A percentile compares a stretch with the other conserved stretches of the same genome.
Evolutionary conservation across 495 filamentous ascomycete species (phyloP).

Genomic region (Baudoinia panamericana): DNA sequence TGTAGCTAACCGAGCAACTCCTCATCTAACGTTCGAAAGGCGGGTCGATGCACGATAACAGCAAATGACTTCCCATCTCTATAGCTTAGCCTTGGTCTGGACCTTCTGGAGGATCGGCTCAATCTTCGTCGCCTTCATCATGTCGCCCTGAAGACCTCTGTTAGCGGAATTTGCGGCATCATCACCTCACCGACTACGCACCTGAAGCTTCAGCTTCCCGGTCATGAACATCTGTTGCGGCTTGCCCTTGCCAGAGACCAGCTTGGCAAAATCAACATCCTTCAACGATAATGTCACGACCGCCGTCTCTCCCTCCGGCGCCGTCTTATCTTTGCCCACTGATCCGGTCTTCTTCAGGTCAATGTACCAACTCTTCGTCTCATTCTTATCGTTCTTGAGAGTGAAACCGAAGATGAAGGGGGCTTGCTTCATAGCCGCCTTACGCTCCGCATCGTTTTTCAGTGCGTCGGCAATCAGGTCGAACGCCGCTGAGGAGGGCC

Average conservation of each 20-base stretch:
- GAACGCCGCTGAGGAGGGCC: slow-evolving; percentile 84
- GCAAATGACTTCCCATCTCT: too few relatives aligned
- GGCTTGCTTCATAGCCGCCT: slow-evolving; percentile 68
- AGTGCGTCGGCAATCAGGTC: slow-evolving; percentile 73
- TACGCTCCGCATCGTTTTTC: slow-evolving; percentile 56
- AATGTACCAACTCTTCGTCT: slow-evolving; percentile 80
- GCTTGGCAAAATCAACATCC: slow-evolving; percentile 70
- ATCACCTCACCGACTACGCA: too few relatives aligned
- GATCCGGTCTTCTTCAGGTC: slow-evolving; percentile 83
- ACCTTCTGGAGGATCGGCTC: slow-evolving; percentile 89
- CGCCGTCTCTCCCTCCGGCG: slow-evolving; percentile 53
- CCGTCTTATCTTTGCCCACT: slow-evolving; percentile 64
- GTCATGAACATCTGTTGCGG: slow-evolving; percentile 93
- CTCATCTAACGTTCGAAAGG: too few relatives aligned
- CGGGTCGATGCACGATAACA: too few relatives aligned
- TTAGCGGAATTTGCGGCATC: too few relatives aligned
- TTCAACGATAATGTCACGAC: slow-evolving; percentile 76
- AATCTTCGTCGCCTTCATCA: slow-evolving; percentile 98
- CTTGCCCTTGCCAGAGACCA: slow-evolving; percentile 80
- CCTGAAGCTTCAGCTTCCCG: slow-evolving; percentile 94
- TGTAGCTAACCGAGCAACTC: too few relatives aligned
- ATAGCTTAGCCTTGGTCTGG: slow-evolving; percentile 74
- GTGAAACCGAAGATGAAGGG: slow-evolving; percentile 83
- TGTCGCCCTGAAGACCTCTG: too few relatives aligned
- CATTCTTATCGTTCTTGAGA: slow-evolving; percentile 71